These are phyloP conservation scores for Hyaloscypha bicolor DNA, from an alignment of 495 filamentous ascomycete genomes.

Conservation along the genomic window DNA sequence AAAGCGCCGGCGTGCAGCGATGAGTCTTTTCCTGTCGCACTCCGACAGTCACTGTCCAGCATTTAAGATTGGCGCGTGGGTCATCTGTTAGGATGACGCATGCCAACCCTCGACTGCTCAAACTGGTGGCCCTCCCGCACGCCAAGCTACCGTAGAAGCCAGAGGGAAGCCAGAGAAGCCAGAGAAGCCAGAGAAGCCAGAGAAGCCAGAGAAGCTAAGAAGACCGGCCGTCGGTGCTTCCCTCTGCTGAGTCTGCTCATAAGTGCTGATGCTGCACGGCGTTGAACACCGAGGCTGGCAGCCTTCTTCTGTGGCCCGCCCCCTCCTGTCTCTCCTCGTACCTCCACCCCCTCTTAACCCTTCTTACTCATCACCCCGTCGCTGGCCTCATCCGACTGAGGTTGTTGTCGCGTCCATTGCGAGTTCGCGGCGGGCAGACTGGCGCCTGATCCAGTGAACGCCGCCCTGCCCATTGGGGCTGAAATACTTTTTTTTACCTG, in stretches of 20 bases:
- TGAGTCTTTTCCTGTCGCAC: constrained; percentile 19
- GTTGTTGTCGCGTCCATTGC: constrained; percentile 19
- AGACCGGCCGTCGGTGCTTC: neutral
- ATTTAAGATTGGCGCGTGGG: constrained; percentile 13
- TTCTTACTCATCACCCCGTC: neutral
- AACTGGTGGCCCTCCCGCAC: neutral
- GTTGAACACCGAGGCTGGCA: neutral
- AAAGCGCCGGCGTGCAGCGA: constrained; percentile 2
- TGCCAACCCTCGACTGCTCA: neutral
- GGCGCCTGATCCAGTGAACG: neutral
- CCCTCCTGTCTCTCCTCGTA: neutral
- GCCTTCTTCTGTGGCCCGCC: neutral
- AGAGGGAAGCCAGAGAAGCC: neutral
- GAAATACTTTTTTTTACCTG: neutral
- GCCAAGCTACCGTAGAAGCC: neutral
- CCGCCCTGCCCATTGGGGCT: constrained; percentile 8
- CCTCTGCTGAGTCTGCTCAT: neutral
- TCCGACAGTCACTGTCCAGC: neutral
- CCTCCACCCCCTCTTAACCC: neutral
- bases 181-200: neutral
- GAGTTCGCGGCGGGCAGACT: neutral
- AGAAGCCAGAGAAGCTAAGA: too few relatives aligned
- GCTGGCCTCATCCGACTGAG: constrained; percentile 15
- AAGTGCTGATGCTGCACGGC: too few relatives aligned
- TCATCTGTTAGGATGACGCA: constrained; percentile 26